Percentiles rank a stretch among this genome's conserved stretches.
These are phyloP conservation scores for Hirsutella rhossiliensis DNA, from an alignment of 2,329 filamentous ascomycete genomes.

Conservation along the genomic window DNA sequence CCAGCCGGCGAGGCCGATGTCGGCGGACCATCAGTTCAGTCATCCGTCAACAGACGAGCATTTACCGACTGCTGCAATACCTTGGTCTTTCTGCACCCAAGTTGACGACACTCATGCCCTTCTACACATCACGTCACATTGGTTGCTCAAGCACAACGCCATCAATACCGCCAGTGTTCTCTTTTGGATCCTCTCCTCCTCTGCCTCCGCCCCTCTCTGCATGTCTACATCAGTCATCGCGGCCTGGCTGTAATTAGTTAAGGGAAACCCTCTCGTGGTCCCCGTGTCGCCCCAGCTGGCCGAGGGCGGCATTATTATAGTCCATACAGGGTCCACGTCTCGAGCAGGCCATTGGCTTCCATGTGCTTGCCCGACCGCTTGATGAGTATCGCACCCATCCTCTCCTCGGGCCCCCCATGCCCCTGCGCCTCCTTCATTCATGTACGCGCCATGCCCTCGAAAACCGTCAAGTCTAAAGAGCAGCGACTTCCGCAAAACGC, in stretches of 20 bases:
- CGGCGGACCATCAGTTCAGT: no score
- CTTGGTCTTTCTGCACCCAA: no score
- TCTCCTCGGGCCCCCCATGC: not conserved
- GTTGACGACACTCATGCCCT: no score
- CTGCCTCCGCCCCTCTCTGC: not conserved
- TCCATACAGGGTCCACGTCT: constrained; percentile 7
- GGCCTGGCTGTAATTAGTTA: not conserved
- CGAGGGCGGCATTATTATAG: constrained; percentile 4
- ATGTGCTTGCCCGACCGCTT: not conserved
- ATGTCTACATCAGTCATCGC: not conserved
- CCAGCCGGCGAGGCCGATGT: no score
- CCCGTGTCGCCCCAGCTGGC: not conserved
- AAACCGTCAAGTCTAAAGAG: constrained; percentile 7
- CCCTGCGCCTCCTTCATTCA: not conserved
- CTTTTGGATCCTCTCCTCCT: not conserved
- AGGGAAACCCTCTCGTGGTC: not conserved
- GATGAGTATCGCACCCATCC: not conserved
- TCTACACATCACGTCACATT: no score
- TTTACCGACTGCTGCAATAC: no score
- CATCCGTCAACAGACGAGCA: no score
- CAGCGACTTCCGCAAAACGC: constrained; percentile 7
- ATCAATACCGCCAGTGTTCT: no score
- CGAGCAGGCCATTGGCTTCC: not conserved
- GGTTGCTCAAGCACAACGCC: no score
- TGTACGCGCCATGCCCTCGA: constrained; percentile 5